Base-by-base conservation (phyloP, 805 yeast species). In the Hanseniaspora lachancei region DNA sequence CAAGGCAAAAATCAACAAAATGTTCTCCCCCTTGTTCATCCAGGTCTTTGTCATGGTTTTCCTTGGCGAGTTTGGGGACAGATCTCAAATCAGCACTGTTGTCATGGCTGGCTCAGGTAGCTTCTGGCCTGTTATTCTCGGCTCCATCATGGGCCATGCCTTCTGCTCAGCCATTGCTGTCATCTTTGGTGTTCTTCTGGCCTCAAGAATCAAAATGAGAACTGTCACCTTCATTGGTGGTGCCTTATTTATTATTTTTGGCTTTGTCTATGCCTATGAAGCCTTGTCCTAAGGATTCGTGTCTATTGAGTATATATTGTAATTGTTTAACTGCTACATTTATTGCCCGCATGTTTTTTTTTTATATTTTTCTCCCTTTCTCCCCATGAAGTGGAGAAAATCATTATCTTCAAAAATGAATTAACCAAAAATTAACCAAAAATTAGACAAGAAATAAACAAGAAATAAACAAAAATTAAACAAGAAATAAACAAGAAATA, bases 41-140 rank as follows among this genome's bases (percentile, higher is more conserved):
- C 96, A 91, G 73, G 91, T 91, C 5, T 93, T 93, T 66, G 80
- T 81, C 54, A 91, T 93, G 97, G 87, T 96, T 5, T 93, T 93
- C 68, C 72, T 93, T 50, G 98, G 97, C 58, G 99, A 93, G 72
- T 89, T 97, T 95, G 99, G 99, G 52, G 99, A 93, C 70, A 81
- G 98, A 64, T 89, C 97, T 13, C 99, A 93, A 72, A 88, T 93
- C 56, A 96, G 97, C 46, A 93, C 97, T 36, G 89, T 93, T 63
- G 97, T 97, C 42, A 85, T 93, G 95, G 97, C 97, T 54, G 96
- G 98, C 1, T 96, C 96, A 41, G 82, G 88, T 46, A 85, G 89
- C 68, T 93, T 88, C 71, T 82, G 93, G 89, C 75, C 76, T 61
- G 95, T 89, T 41, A 87, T 91, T 48, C 62, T 82, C 48, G 98